Evolutionary conservation across 176 grass and related monocot species (phyloP), one percentile per base, ranked within the genome.

Genomic region (Oryza rufipogon): DNA sequence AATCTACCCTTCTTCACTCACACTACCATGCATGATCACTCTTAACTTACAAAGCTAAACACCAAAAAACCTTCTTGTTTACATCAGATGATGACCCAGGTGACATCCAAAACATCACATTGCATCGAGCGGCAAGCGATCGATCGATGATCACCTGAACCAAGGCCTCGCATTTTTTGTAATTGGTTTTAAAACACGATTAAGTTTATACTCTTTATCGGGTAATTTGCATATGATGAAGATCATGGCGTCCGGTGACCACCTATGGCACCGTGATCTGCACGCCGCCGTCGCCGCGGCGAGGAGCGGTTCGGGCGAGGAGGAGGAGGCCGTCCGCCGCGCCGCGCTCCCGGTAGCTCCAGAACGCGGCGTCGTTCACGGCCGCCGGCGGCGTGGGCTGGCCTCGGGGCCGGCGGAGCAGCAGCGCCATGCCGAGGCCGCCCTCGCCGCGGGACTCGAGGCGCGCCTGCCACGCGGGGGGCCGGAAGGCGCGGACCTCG

Each of bases 401-500:
- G 61, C 9, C 22, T 38, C 23, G 19, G 61, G 5, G 11, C 39
- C 28, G 0, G n/a, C 56, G 52, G 34, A 66, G 86, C 32, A 83
- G 56, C 74, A 79, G 81, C 68, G 79, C 73, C 46, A 84, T 42
- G 47, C 83, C 82, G 52, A 89, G 71, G 14, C 82, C 83, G 1
- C 65, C 71, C 65, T 81, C 71, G 71, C 72, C 77, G 83, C 7
- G 34, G 16, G 34, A 76, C 39, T 22, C 66, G 3, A 81, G 77
- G 42, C 77, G 82, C 42, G 16, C 77, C 82, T 76, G 87, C 87
- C 87, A 89, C 0, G 66, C 72, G 0, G 78, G 54, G 12, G 77
- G 87, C 1, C 77, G 82, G 82, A 89, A 89, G 71, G 87, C 72
- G 77, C 46, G 65, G 17, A 89, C 10, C 83, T 89, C 72, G 1